A percentile compares a stretch with the other conserved stretches of the same genome.
Evolutionary conservation across 495 filamentous ascomycete species (phyloP).

Genomic region (Lineolata rhizophorae): DNA sequence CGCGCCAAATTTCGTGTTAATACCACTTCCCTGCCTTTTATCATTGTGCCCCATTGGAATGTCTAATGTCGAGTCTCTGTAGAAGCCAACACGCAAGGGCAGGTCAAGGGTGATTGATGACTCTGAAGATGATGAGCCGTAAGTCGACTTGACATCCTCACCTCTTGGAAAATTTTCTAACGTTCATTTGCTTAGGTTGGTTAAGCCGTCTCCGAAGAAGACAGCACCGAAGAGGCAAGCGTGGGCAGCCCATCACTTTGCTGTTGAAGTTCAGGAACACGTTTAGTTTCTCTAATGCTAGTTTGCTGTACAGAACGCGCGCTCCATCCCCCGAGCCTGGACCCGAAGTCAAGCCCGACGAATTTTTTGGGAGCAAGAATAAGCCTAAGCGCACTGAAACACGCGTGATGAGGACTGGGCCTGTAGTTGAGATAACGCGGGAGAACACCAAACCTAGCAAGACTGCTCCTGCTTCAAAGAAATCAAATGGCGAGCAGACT

Average conservation of each 20-base stretch:
- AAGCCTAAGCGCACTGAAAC: slow-evolving; percentile 20
- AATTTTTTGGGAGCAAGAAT: slow-evolving; percentile 19
- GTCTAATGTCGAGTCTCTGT: not conserved
- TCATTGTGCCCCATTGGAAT: slow-evolving; percentile 1
- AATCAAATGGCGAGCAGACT: slow-evolving; percentile 9
- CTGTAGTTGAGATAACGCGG: too few relatives aligned
- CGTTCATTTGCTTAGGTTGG: slow-evolving; percentile 1
- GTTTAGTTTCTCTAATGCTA: not conserved
- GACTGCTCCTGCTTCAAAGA: slow-evolving; percentile 4
- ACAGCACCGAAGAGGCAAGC: slow-evolving; percentile 13
- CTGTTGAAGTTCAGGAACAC: not conserved
- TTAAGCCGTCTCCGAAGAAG: slow-evolving; percentile 9
- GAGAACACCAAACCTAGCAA: slow-evolving; percentile 11
- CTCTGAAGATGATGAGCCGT: slow-evolving; percentile 15
- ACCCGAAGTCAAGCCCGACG: slow-evolving; percentile 13
- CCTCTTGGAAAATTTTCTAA: slow-evolving; percentile 1
- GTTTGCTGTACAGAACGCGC: slow-evolving; percentile 5
- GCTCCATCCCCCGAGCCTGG: slow-evolving; percentile 9
- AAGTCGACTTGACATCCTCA: slow-evolving; percentile 9
- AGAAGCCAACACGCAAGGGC: slow-evolving; percentile 5
- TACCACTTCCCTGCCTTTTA: not conserved
- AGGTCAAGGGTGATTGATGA: slow-evolving; percentile 11
- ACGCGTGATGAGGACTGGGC: slow-evolving; percentile 7
- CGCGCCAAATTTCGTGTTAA: not conserved
- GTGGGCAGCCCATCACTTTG: slow-evolving; percentile 1